These are phyloP conservation scores for Truncatella angustata DNA, from an alignment of 2,329 filamentous ascomycete species.

Conservation along the genomic window DNA sequence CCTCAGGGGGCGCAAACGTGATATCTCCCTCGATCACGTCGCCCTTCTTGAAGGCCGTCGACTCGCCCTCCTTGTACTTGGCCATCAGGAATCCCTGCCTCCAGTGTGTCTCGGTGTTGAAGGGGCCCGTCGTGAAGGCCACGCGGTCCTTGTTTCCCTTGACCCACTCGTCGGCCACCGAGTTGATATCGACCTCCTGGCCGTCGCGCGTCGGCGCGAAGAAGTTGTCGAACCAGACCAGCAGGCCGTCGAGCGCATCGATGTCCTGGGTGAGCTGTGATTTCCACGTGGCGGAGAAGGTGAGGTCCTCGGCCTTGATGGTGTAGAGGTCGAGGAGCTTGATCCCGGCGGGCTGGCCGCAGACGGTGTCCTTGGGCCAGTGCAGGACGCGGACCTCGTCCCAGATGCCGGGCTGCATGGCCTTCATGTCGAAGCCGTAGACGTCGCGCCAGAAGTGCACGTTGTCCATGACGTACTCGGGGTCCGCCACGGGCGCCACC, in stretches of 20 bases:
- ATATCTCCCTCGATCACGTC: slow-evolving; percentile 65
- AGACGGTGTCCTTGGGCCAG: slow-evolving; percentile 60
- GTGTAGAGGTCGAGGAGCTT: slow-evolving; percentile 75
- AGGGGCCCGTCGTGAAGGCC: slow-evolving; percentile 87
- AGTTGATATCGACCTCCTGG: slow-evolving; percentile 44
- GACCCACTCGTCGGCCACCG: slow-evolving; percentile 60
- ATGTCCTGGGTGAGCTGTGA: slow-evolving; percentile 60
- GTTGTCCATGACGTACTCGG: slow-evolving; percentile 74
- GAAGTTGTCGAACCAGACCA: slow-evolving; percentile 93
- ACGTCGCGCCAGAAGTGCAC: slow-evolving; percentile 87
- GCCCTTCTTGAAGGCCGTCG: slow-evolving; percentile 49
- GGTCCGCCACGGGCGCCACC: slow-evolving; percentile 76
- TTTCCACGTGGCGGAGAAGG: slow-evolving; percentile 69
- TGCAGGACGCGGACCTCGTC: slow-evolving; percentile 79
- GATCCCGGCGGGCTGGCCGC: slow-evolving; percentile 63
- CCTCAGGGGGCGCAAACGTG: slow-evolving; percentile 66
- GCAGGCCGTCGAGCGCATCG: slow-evolving; percentile 77
- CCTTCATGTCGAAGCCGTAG: slow-evolving; percentile 91
- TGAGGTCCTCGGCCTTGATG: slow-evolving; percentile 68
- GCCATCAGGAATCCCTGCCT: slow-evolving; percentile 76
- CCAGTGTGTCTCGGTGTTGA: slow-evolving; percentile 81
- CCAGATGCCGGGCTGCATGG: slow-evolving; percentile 81
- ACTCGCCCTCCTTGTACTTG: slow-evolving; percentile 47
- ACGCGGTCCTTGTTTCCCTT: slow-evolving; percentile 58
- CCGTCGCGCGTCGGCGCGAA: slow-evolving; percentile 65